Conservation (phyloP, 345 rosid genomes). For the Arabis alpina region DNA sequence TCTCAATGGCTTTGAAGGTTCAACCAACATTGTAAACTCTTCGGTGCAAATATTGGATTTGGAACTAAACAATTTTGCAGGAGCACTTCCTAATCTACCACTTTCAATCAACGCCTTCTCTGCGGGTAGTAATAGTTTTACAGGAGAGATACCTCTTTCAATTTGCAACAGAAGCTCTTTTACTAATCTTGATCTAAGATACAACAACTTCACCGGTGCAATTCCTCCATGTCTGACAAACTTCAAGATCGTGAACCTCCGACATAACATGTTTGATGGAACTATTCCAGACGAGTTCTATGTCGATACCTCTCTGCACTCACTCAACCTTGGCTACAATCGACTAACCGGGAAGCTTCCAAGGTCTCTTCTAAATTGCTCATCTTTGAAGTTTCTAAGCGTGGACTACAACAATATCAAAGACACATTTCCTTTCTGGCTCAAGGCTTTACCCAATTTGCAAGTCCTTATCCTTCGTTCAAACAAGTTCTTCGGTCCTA, state of each 20-base stretch:
- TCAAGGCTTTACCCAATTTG: not conserved
- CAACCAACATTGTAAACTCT: no score
- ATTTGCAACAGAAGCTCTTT: no score
- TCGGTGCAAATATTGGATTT: no score
- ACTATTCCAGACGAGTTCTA: not conserved
- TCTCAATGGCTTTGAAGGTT: no score
- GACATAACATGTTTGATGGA: no score
- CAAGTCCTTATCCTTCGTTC: slow-evolving; percentile 5
- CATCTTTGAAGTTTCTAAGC: not conserved
- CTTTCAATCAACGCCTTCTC: not conserved
- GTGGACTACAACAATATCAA: not conserved
- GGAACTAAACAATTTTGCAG: not conserved
- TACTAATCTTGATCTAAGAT: no score
- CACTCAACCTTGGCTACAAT: not conserved
- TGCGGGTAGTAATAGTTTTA: no score
- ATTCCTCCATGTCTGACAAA: no score
- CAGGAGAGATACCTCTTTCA: no score
- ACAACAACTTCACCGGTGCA: no score
- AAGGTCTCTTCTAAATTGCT: slow-evolving; percentile 17
- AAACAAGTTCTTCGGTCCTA: slow-evolving; percentile 1
- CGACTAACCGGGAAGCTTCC: slow-evolving; percentile 21
- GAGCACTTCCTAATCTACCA: slow-evolving; percentile 5
- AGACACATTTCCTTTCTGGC: slow-evolving; percentile 27
- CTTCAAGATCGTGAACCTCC: no score
- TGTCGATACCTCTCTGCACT: rapidly evolving